Base-by-base conservation (phyloP, 2,329 filamentous ascomycete genomes). In the Colletotrichum neosansevieriae region DNA sequence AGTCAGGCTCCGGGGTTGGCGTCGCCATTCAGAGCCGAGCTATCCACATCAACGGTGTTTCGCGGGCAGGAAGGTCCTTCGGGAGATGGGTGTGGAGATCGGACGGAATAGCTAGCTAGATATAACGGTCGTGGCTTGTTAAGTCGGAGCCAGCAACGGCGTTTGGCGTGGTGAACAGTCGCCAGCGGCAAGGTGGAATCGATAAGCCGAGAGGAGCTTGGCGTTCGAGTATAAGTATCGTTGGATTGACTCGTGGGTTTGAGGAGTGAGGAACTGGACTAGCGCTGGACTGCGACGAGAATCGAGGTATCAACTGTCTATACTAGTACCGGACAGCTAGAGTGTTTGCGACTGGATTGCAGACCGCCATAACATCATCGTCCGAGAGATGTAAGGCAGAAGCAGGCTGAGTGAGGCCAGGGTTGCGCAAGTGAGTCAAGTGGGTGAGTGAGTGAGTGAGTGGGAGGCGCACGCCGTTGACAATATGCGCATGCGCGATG, bases 1-100 rank as follows among this genome's bases (percentile, higher is more conserved):
- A 71, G 70, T 71, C 64, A 42, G 70, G 42, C 58, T 70, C 68
- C 57, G 57, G 19, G n/a, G 70, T 68, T 47, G 68, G 36, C 47
- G 70, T 67, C 70, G 68, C 70, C 70, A 71, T 71, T 70, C 67
- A 32, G 67, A 40, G 57, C 51, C 62, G 57, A 34, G 45, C 40
- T 67, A 24, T 68, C 61, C 58, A 67, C 57, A 67, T 62, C 57
- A 71, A 68, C 53, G 38, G 51, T 40, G 38, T 58, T 69, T 63
- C 53, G 66, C 51, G 62, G 57, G 29, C 50, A 67, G 51, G 56
- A 60, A 66, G 45, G 61, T 59, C 19, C 56, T 40, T 49, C 54
- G 42, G 42, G 29, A 9, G 38, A 17, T 40, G 32, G 51, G 50
- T 62, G 42, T 67, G 67, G 63, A 62, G 67, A 50, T 67, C 13